Evolutionary conservation across 2,329 filamentous ascomycete species (phyloP).

Genomic region (Fonsecaea nubica): DNA sequence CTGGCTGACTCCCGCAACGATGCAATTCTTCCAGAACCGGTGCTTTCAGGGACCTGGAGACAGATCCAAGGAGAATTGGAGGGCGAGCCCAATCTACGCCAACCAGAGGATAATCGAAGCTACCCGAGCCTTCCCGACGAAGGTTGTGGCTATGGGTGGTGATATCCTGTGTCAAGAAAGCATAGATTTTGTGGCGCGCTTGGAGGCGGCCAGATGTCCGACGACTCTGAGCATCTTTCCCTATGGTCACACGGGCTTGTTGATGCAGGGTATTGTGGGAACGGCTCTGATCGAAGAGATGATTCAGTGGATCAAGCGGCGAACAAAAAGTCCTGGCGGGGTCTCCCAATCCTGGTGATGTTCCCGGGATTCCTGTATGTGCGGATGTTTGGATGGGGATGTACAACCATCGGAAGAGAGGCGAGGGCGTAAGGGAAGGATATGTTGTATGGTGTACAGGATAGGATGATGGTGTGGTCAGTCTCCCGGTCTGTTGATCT

Average conservation of each 20-base stretch:
- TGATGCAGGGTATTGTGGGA: conserved; percentile 2
- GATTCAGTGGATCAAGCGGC: neutral
- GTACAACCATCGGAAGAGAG: too few species aligned
- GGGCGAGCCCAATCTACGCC: conserved; percentile 2
- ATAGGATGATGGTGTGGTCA: too few species aligned
- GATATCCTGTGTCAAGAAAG: conserved; percentile 2
- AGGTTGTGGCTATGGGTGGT: neutral
- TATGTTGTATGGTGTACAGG: too few species aligned
- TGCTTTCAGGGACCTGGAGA: neutral
- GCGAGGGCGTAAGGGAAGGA: too few species aligned
- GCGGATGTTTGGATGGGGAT: too few species aligned
- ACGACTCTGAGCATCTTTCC: neutral
- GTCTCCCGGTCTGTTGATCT: too few species aligned
- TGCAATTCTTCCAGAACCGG: neutral
- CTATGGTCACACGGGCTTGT: neutral
- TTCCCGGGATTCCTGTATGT: too few species aligned
- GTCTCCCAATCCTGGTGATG: too few species aligned
- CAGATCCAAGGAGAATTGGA: neutral
- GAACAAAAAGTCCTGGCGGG: neutral
- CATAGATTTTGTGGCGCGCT: neutral
- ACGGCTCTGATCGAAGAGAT: conserved; percentile 1
- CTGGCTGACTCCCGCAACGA: conserved; percentile 2
- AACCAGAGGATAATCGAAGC: neutral
- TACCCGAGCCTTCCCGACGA: neutral
- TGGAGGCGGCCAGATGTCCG: neutral